These are phyloP conservation scores for Luzula sylvatica DNA, from an alignment of 176 grass and related monocot genomes.

Conservation along the genomic window DNA sequence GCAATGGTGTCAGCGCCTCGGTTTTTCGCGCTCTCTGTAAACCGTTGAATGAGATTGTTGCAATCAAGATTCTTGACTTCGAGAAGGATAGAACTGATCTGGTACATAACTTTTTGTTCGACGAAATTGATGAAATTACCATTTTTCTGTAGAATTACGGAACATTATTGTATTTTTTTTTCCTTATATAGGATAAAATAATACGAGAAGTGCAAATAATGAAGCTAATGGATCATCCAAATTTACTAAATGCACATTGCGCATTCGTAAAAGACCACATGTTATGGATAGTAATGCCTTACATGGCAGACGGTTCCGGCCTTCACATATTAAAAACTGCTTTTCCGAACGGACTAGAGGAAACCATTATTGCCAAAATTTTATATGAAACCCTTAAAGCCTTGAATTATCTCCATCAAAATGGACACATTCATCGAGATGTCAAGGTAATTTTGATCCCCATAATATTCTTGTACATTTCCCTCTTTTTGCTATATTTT, in stretches of 20 bases:
- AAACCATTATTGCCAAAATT: slow-evolving; percentile 69
- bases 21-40: slow-evolving; percentile 71
- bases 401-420: slow-evolving; percentile 82
- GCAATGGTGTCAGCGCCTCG: slow-evolving; percentile 73
- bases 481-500: too few species aligned
- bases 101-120: slow-evolving; percentile 19
- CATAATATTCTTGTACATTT: too few species aligned
- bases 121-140: too few species aligned
- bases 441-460: slow-evolving; percentile 51
- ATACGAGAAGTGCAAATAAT: slow-evolving; percentile 86
- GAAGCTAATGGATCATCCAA: slow-evolving; percentile 87
- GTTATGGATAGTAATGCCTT: slow-evolving; percentile 89
- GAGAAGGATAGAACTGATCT: slow-evolving; percentile 85
- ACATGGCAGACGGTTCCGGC: slow-evolving; percentile 87
- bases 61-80: slow-evolving; percentile 94
- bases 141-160: not conserved
- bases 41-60: slow-evolving; percentile 53
- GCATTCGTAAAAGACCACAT: slow-evolving; percentile 54
- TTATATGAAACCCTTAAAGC: slow-evolving; percentile 80
- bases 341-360: slow-evolving; percentile 61
- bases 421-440: slow-evolving; percentile 90
- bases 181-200: slow-evolving; percentile 61
- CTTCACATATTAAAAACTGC: slow-evolving; percentile 97
- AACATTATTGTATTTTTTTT: not conserved
- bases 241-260: slow-evolving; percentile 82